These are phyloP conservation scores for Cercophora samala DNA, from an alignment of 495 filamentous ascomycete genomes.

Conservation along the genomic window DNA sequence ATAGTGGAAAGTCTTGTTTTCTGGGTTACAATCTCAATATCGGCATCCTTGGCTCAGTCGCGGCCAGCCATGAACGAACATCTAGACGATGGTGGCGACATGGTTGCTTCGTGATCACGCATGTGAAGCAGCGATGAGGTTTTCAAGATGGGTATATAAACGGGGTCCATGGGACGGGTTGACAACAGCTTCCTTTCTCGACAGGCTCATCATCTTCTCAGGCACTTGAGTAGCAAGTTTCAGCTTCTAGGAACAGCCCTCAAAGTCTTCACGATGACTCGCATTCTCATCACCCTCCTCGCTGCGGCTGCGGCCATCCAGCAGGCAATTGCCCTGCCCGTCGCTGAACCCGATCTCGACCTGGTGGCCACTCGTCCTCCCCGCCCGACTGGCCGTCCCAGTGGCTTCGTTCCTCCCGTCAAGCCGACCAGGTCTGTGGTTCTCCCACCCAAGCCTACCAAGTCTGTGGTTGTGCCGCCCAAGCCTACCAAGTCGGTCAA, in stretches of 20 bases:
- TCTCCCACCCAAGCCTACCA: background rate
- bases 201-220: background rate
- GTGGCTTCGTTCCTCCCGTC: constrained; percentile 3
- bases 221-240: background rate
- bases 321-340: constrained; percentile 14
- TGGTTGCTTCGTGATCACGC: background rate
- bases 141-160: background rate
- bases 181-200: background rate
- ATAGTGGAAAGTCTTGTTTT: background rate
- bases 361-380: constrained; percentile 5
- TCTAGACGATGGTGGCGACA: background rate
- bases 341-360: constrained; percentile 17
- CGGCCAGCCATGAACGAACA: background rate
- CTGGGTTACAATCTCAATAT: constrained; percentile 9
- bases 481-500: constrained; percentile 10
- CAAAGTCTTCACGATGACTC: constrained; percentile 20
- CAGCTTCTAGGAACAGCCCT: background rate
- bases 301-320: constrained; percentile 23
- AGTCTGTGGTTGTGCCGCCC: background rate
- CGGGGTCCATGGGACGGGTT: background rate
- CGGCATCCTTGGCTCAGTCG: constrained; percentile 10
- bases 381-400: constrained; percentile 8
- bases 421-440: background rate
- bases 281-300: constrained; percentile 20
- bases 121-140: background rate